Conservation (phyloP, 108 stramenopile genomes). For the Cyclotella atomus region DNA sequence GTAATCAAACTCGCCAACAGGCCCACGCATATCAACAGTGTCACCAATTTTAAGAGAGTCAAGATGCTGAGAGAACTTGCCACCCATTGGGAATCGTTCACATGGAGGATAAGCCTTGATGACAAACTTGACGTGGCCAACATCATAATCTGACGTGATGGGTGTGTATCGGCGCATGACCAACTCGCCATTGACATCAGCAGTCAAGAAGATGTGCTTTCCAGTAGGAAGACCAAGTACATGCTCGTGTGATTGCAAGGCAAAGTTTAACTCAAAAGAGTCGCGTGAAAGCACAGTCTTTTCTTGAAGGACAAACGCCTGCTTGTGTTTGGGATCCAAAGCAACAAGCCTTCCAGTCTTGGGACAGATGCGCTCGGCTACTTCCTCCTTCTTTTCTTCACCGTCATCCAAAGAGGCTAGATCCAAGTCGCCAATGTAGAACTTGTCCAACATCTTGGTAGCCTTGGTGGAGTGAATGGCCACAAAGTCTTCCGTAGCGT, state of each 20-base stretch:
- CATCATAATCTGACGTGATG: slow-evolving; percentile 91
- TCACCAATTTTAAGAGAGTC: slow-evolving; percentile 89
- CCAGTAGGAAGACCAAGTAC: slow-evolving; percentile 96
- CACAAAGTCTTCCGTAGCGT: slow-evolving; percentile 95
- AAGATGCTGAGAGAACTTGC: slow-evolving; percentile 95
- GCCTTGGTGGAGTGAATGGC: slow-evolving; percentile 97
- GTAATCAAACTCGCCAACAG: slow-evolving; percentile 95
- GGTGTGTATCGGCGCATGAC: slow-evolving; percentile 95
- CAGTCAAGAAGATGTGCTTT: slow-evolving; percentile 95
- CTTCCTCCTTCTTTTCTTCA: slow-evolving; percentile 31
- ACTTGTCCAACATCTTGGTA: slow-evolving; percentile 91
- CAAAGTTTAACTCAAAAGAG: slow-evolving; percentile 93
- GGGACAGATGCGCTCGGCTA: slow-evolving; percentile 40
- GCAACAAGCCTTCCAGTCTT: slow-evolving; percentile 72
- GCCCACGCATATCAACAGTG: slow-evolving; percentile 88
- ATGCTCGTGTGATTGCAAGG: slow-evolving; percentile 87
- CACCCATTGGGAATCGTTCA: slow-evolving; percentile 92
- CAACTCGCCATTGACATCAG: slow-evolving; percentile 77
- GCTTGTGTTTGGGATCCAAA: slow-evolving; percentile 89
- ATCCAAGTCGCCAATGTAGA: slow-evolving; percentile 92
- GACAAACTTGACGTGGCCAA: slow-evolving; percentile 96
- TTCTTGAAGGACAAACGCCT: slow-evolving; percentile 80
- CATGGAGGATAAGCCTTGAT: slow-evolving; percentile 94
- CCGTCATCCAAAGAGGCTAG: slow-evolving; percentile 41
- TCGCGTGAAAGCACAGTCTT: slow-evolving; percentile 93